These are phyloP conservation scores for Mortierella sp. DNA, from an alignment of 371 early-diverging fungal species.

Conservation along the genomic window DNA sequence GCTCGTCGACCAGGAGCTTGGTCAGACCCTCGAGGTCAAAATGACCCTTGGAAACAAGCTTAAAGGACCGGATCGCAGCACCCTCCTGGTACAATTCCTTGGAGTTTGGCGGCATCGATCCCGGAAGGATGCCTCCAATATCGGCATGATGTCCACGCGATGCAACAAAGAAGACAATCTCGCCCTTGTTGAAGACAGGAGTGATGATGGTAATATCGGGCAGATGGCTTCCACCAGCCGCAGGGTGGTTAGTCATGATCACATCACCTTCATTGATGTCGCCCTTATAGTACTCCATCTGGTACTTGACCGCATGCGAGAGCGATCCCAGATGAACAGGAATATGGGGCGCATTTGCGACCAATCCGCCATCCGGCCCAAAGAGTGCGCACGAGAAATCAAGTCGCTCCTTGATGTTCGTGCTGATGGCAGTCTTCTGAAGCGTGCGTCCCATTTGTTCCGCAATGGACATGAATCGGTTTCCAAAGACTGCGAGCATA, in stretches of 20 bases:
- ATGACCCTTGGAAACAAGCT: conserved; percentile 82
- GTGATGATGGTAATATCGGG: conserved; percentile 98
- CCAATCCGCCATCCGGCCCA: conserved; percentile 91
- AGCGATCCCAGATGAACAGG: conserved; percentile 96
- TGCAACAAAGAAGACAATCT: conserved; percentile 94
- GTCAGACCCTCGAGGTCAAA: conserved; percentile 86
- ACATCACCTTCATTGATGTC: conserved; percentile 89
- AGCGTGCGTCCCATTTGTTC: conserved; percentile 97
- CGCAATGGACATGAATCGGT: conserved; percentile 98
- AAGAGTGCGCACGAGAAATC: conserved; percentile 98
- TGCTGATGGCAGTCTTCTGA: conserved; percentile 94
- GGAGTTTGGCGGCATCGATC: conserved; percentile 87
- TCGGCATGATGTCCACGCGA: conserved; percentile 98
- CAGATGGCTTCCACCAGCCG: conserved; percentile 96
- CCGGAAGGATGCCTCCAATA: conserved; percentile 91
- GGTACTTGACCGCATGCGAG: conserved; percentile 93
- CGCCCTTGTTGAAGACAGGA: conserved; percentile 88
- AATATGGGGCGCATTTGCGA: conserved; percentile 95
- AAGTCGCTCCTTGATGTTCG: conserved; percentile 96
- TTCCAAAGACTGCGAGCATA: conserved; percentile 90
- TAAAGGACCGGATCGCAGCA: conserved; percentile 90
- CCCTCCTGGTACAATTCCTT: conserved; percentile 94
- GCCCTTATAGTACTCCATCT: conserved; percentile 78
- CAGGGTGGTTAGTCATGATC: conserved; percentile 94
- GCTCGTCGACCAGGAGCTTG: conserved; percentile 79